phyloP scores from a whole-genome alignment of 345 rosid genomes.

The Populus tremula region DNA sequence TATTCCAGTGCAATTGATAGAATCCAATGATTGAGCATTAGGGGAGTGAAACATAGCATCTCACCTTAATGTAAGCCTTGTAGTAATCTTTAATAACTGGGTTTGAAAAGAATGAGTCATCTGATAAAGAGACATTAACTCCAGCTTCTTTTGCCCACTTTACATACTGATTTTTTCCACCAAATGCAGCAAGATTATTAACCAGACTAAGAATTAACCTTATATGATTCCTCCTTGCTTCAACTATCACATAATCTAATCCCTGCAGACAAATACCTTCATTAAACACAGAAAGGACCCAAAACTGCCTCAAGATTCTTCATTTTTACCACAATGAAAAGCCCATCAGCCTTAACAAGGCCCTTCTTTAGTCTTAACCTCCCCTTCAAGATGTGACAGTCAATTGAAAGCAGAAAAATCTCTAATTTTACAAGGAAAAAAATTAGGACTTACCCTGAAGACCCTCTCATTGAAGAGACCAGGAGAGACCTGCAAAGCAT shows the following conservation, averaged over 20 bases:
- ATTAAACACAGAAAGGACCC: neutral
- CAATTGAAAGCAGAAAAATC: neutral
- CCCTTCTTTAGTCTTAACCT: neutral
- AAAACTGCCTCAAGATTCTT: neutral
- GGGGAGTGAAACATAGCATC: neutral
- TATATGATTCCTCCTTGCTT: slow-evolving; percentile 40
- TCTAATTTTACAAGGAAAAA: neutral
- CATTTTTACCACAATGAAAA: neutral
- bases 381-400: neutral
- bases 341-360: neutral
- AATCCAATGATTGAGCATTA: neutral
- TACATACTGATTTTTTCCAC: slow-evolving; percentile 52
- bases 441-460: slow-evolving; percentile 29
- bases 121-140: slow-evolving; percentile 23
- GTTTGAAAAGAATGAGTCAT: slow-evolving; percentile 36
- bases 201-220: slow-evolving; percentile 48
- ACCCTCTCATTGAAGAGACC: slow-evolving; percentile 45
- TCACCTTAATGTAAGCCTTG: slow-evolving; percentile 39
- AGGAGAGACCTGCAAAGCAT: slow-evolving; percentile 42
- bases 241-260: slow-evolving; percentile 44
- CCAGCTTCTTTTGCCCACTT: slow-evolving; percentile 43
- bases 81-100: slow-evolving; percentile 34
- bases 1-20: neutral
- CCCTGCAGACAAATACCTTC: slow-evolving; percentile 29
- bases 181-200: slow-evolving; percentile 47